phyloP scores from a whole-genome alignment of 805 yeast species.

The Ogataea pignaliae region DNA sequence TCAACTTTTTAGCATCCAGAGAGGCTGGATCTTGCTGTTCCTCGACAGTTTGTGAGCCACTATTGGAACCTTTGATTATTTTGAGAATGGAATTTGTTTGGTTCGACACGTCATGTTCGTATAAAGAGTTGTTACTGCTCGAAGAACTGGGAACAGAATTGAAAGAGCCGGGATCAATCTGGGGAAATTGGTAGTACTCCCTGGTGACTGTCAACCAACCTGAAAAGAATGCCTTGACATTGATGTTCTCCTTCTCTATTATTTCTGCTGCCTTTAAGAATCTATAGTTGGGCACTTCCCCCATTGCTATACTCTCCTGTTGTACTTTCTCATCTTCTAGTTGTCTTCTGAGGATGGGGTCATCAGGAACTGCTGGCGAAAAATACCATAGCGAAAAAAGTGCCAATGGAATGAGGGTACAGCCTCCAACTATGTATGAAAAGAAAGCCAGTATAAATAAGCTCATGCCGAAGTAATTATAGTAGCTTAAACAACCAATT shows the following conservation, averaged over 20 bases:
- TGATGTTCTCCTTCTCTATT: slow-evolving; percentile 56
- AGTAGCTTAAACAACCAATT: too few species aligned
- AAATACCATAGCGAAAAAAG: slow-evolving; percentile 37
- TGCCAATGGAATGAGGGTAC: slow-evolving; percentile 69
- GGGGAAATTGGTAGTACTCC: slow-evolving; percentile 59
- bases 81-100: slow-evolving; percentile 11
- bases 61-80: slow-evolving; percentile 15
- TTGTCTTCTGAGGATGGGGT: slow-evolving; percentile 18
- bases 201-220: slow-evolving; percentile 88
- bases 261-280: slow-evolving; percentile 55
- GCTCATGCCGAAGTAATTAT: slow-evolving; percentile 5
- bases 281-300: slow-evolving; percentile 26
- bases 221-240: slow-evolving; percentile 56
- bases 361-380: slow-evolving; percentile 30
- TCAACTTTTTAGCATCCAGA: slow-evolving; percentile 35
- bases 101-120: not conserved
- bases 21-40: slow-evolving; percentile 21
- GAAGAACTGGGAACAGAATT: slow-evolving; percentile 9
- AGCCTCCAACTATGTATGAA: slow-evolving; percentile 70
- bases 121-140: slow-evolving; percentile 2
- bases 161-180: slow-evolving; percentile 26
- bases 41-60: slow-evolving; percentile 2
- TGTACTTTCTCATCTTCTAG: slow-evolving; percentile 29
- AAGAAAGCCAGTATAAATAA: slow-evolving; percentile 33
- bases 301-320: slow-evolving; percentile 17